Conservation (phyloP, 2,329 filamentous ascomycete genomes). For the Colletotrichum incanum region DNA sequence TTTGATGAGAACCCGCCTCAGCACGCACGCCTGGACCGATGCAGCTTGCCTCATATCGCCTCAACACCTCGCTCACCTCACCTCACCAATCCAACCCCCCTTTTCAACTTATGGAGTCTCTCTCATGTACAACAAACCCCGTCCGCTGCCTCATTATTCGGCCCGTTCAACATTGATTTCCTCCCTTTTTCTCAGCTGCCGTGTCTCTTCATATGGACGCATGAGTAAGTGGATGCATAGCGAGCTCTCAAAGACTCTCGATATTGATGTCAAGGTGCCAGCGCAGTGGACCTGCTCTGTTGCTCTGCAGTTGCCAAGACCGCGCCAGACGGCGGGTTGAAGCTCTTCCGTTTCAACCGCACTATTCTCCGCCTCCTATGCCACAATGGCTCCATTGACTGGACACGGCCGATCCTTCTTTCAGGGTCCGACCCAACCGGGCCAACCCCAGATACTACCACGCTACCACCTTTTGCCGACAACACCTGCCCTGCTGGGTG, state of each 20-base stretch:
- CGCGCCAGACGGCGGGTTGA: conserved; percentile 37
- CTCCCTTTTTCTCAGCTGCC: conserved; percentile 1
- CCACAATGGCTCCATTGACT: conserved; percentile 30
- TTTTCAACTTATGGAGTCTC: not conserved
- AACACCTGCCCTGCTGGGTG: conserved; percentile 22
- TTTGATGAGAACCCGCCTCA: conserved; percentile 17
- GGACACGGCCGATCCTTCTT: conserved; percentile 41
- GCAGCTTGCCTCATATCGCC: conserved; percentile 19
- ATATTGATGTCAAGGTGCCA: conserved; percentile 32
- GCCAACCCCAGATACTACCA: conserved; percentile 38
- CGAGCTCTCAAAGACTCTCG: conserved; percentile 1
- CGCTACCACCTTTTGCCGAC: conserved; percentile 31
- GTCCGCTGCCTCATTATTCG: conserved; percentile 22
- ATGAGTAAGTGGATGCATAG: conserved; percentile 3
- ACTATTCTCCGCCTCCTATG: conserved; percentile 26
- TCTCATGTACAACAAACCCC: not conserved
- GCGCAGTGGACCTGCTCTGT: conserved; percentile 36
- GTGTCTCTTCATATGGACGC: not conserved
- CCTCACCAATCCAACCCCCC: not conserved
- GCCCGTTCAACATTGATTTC: conserved; percentile 16
- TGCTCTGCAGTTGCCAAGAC: conserved; percentile 40
- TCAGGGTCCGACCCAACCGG: conserved; percentile 41
- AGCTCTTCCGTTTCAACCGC: conserved; percentile 43
- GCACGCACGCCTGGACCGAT: conserved; percentile 6
- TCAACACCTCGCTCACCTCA: not conserved